Evolutionary conservation across 306 rosid genomes (phyloP), one percentile per base, ranked within the genome.

Genomic region (Hippophae gyantsensis): DNA sequence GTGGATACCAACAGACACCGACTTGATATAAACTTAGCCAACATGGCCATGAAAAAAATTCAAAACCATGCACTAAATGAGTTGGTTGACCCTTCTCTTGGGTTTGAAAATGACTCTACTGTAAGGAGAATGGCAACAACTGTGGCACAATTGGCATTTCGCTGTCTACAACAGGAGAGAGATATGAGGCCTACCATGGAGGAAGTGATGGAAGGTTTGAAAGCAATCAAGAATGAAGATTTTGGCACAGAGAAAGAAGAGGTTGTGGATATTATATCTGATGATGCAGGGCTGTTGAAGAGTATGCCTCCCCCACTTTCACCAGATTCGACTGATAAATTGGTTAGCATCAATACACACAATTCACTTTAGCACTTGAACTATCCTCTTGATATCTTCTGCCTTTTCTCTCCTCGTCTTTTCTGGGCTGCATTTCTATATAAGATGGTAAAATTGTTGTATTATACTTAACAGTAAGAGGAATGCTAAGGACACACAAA

Each of bases 111-210:
- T 0, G 81, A 87, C 58, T 1, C 44, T 42, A 51, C 11, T 46
- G 52, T 76, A 9, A 77, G 74, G 78, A 62, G 42, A 62, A 84
- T 64, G 87, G 64, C 58, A 48, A 87, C 86, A 8, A 80, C 76
- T 12, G 87, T 87, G 41, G 87, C 86, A 10, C 95, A 79, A 63
- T 70, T 92, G 79, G 98, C 89, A 6, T 85, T 92, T 63, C 84
- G 82, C 51, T 92, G 98, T 65, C 66, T 92, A 74, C 98, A 92
- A 73, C 95, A 75, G 60, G 84, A 87, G 63, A 83, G 72, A 72
- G 93, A 92, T 2, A 58, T 83, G 87, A 83, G 98, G 68, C 98
- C 98, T 1, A 49, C 86, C 54, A 92, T 92, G 96, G 77, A 78
- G 3, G 98, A 92, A 74, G 95, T 83, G 57, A 12, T 83, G 48